Conservation (phyloP, 1,284 basidiomycete genomes). For the Vanrija sp. region DNA sequence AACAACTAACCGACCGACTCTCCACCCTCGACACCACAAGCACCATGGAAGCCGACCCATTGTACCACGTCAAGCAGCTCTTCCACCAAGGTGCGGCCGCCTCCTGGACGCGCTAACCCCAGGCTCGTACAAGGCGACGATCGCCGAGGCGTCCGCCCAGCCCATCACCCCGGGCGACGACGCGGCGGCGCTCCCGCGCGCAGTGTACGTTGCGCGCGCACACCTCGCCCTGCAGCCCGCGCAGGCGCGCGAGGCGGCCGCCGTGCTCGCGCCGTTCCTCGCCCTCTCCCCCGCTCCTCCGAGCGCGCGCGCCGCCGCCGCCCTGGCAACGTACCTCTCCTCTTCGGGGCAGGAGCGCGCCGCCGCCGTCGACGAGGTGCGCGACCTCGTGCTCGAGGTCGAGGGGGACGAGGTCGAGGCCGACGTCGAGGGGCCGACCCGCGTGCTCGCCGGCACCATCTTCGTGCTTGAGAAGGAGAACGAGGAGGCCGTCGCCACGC, state of each 20-base stretch:
- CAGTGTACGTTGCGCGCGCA: slow-evolving; percentile 79
- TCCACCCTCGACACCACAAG: background rate
- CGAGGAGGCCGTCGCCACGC: slow-evolving; percentile 84
- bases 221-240: slow-evolving; percentile 71
- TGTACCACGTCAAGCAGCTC: slow-evolving; percentile 79
- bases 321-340: slow-evolving; percentile 64
- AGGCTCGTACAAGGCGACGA: slow-evolving; percentile 48
- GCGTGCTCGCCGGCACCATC: slow-evolving; percentile 74
- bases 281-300: slow-evolving; percentile 59
- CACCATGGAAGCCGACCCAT: slow-evolving; percentile 70
- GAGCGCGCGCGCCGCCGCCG: slow-evolving; percentile 64
- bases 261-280: slow-evolving; percentile 50
- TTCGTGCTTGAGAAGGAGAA: slow-evolving; percentile 77
- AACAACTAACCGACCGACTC: too few relatives aligned
- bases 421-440: slow-evolving; percentile 63
- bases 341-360: slow-evolving; percentile 29
- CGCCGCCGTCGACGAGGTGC: slow-evolving; percentile 66
- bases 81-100: slow-evolving; percentile 64
- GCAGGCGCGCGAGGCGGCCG: slow-evolving; percentile 55
- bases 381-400: slow-evolving; percentile 79
- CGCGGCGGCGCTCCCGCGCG: slow-evolving; percentile 48
- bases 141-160: slow-evolving; percentile 40
- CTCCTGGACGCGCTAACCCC: slow-evolving; percentile 6
- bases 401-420: slow-evolving; percentile 66
- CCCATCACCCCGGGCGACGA: slow-evolving; percentile 25